A percentile compares a stretch with the other conserved stretches of the same genome.
phyloP scores from a whole-genome alignment of 2,329 filamentous ascomycete genomes.

The Coniochaeta ligniaria region DNA sequence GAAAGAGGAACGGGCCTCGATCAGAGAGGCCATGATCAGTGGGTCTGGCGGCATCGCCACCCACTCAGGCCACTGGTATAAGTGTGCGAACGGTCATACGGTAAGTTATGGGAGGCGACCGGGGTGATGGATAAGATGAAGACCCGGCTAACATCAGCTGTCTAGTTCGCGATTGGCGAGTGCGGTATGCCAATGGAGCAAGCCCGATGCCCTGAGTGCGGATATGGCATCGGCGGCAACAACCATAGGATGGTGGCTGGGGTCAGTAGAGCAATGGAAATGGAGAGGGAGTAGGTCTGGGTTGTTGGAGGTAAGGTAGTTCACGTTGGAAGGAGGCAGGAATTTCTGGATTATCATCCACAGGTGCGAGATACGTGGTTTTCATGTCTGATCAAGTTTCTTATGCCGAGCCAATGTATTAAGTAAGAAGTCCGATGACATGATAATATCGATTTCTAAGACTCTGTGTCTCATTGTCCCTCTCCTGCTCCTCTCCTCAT shows the following conservation, averaged over 20 bases:
- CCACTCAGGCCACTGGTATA: conserved; percentile 22
- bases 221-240: conserved; percentile 45
- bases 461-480: no score
- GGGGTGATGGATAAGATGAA: conserved; percentile 25
- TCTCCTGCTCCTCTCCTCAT: no score
- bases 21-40: conserved; percentile 38
- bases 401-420: no score
- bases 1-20: conserved; percentile 30
- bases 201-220: conserved; percentile 57
- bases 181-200: conserved; percentile 59
- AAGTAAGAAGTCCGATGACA: no score
- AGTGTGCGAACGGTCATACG: conserved; percentile 21
- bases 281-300: conserved; percentile 27
- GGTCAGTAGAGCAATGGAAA: conserved; percentile 38
- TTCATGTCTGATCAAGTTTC: no score
- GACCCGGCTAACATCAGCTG: conserved; percentile 27
- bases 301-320: no score
- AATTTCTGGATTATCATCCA: no score
- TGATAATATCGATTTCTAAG: no score
- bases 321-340: no score
- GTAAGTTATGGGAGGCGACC: conserved; percentile 8
- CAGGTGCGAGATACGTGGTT: no score
- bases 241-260: conserved; percentile 42
- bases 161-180: conserved; percentile 52
- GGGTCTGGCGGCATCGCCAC: conserved; percentile 24